Conservation (phyloP, 176 grass and related monocot species). For the Dactylis glomerata region DNA sequence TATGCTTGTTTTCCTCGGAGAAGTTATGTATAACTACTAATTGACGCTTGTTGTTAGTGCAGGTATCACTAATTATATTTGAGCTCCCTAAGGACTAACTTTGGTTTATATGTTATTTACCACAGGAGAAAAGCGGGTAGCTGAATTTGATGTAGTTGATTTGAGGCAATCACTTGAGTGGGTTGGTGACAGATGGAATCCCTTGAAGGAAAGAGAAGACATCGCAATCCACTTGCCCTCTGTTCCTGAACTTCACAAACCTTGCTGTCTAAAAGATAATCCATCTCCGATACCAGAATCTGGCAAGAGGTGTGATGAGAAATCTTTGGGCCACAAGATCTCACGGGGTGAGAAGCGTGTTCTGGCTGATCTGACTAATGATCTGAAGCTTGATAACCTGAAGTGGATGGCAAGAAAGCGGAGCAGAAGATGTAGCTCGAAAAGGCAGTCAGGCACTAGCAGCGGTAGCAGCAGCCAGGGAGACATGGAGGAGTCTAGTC, state of each 20-base stretch:
- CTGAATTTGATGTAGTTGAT: constrained; percentile 46
- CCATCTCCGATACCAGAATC: constrained; percentile 14
- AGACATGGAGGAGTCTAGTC: constrained; percentile 31
- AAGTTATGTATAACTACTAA: not conserved
- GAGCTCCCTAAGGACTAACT: not conserved
- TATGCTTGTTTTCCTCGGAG: not conserved
- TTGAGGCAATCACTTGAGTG: constrained; percentile 79
- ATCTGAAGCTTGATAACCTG: constrained; percentile 52
- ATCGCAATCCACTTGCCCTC: constrained; percentile 25
- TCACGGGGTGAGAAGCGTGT: constrained; percentile 30
- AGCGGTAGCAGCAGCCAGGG: constrained; percentile 52
- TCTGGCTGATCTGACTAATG: constrained; percentile 53
- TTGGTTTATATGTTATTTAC: not conserved
- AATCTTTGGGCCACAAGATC: constrained; percentile 25
- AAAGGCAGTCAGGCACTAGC: constrained; percentile 50
- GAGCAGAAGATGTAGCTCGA: constrained; percentile 51
- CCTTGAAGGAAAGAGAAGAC: constrained; percentile 57
- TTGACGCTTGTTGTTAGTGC: not conserved
- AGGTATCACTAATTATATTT: not conserved
- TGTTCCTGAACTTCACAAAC: not conserved
- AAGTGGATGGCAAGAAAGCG: constrained; percentile 77
- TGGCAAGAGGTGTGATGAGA: constrained; percentile 16
- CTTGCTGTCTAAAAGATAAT: not conserved
- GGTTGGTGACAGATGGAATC: constrained; percentile 63
- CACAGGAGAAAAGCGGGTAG: constrained; percentile 63